Conservation (phyloP, 495 filamentous ascomycete species). For the Podospora anserina region DNA sequence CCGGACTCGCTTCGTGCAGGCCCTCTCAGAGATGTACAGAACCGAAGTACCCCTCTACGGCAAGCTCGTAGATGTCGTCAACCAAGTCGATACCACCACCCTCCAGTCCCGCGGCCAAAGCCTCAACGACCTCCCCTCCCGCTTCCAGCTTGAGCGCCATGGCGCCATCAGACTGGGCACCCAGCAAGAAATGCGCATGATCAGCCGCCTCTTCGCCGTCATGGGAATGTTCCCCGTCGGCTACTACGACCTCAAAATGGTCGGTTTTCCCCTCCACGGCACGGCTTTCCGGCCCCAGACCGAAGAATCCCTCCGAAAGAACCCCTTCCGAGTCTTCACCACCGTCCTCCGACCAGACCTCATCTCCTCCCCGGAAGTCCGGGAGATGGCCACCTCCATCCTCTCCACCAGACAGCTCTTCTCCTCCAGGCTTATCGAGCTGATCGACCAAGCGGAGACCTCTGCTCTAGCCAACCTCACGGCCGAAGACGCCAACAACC, state of each 20-base stretch:
- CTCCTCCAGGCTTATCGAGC: slow-evolving; percentile 29
- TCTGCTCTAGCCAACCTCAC: slow-evolving; percentile 18
- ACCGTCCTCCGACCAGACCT: slow-evolving; percentile 41
- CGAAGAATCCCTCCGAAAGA: slow-evolving; percentile 27
- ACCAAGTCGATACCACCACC: slow-evolving; percentile 31
- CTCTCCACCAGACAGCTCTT: slow-evolving; percentile 40
- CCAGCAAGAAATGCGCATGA: slow-evolving; percentile 36
- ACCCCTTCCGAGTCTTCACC: slow-evolving; percentile 47
- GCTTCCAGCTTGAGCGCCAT: slow-evolving; percentile 42
- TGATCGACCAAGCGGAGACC: slow-evolving; percentile 33
- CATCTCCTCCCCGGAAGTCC: slow-evolving; percentile 29
- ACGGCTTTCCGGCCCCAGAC: slow-evolving; percentile 41
- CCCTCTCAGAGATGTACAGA: slow-evolving; percentile 44
- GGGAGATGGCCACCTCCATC: slow-evolving; percentile 27
- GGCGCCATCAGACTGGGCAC: slow-evolving; percentile 47
- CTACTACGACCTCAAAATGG: slow-evolving; percentile 44
- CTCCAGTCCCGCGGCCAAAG: slow-evolving; percentile 11
- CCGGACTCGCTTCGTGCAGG: slow-evolving; percentile 35
- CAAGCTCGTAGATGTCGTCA: slow-evolving; percentile 37
- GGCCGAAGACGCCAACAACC: slow-evolving; percentile 25
- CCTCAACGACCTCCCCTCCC: slow-evolving; percentile 24
- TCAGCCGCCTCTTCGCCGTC: slow-evolving; percentile 41
- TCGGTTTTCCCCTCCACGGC: slow-evolving; percentile 45
- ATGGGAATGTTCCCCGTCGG: slow-evolving; percentile 46
- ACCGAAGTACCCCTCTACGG: slow-evolving; percentile 43